phyloP scores from a whole-genome alignment of 495 filamentous ascomycete genomes.

The Penicillium manginii region DNA sequence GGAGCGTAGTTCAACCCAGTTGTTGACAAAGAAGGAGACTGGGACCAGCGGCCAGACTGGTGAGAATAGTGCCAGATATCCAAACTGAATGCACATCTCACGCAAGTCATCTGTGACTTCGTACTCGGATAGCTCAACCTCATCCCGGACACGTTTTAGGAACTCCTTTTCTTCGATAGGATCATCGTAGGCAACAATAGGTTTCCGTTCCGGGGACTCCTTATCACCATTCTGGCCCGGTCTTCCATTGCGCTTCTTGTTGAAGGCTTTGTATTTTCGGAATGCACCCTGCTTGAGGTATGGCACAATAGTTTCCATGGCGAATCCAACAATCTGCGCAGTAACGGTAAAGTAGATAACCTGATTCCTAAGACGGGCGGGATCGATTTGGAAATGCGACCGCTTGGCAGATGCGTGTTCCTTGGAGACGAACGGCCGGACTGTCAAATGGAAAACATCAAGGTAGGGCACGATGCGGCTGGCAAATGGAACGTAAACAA shows the following conservation, averaged over 20 bases:
- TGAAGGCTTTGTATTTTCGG: conserved; percentile 69
- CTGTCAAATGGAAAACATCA: conserved; percentile 80
- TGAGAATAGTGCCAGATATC: conserved; percentile 92
- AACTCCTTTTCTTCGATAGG: conserved; percentile 75
- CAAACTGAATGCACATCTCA: conserved; percentile 95
- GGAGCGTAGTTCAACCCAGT: conserved; percentile 93
- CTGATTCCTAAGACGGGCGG: conserved; percentile 81
- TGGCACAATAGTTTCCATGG: conserved; percentile 84
- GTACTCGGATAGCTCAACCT: conserved; percentile 85
- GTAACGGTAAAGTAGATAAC: conserved; percentile 98
- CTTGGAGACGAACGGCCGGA: conserved; percentile 72
- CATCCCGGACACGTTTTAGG: conserved; percentile 77
- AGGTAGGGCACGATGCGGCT: conserved; percentile 85
- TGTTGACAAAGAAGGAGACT: conserved; percentile 89
- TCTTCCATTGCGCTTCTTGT: conserved; percentile 36
- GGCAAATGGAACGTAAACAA: conserved; percentile 96
- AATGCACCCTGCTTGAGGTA: conserved; percentile 76
- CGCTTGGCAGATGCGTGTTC: conserved; percentile 64
- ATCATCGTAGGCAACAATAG: conserved; percentile 45
- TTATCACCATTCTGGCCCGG: conserved; percentile 29
- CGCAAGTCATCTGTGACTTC: conserved; percentile 86
- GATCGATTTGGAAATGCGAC: conserved; percentile 78
- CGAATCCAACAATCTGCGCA: conserved; percentile 87
- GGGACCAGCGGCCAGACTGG: conserved; percentile 90
- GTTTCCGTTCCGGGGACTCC: conserved; percentile 29